Base-by-base conservation (phyloP, 2,329 filamentous ascomycete genomes). In the Pseudohalonectria lignicola region DNA sequence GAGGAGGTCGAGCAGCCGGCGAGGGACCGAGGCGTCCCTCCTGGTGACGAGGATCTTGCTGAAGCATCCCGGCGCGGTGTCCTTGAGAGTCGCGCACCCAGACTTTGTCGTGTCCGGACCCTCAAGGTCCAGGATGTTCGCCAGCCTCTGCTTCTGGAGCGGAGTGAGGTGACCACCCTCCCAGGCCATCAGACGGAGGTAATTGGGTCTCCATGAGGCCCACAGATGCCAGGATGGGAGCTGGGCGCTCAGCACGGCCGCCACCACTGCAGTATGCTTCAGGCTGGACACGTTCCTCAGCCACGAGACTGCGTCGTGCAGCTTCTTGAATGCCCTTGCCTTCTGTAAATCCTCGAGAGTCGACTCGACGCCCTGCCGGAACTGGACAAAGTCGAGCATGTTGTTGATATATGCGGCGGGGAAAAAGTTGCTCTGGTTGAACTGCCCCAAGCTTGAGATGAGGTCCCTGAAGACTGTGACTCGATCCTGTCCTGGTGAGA, bases 181-280 rank as follows among this genome's bases (percentile, higher is more conserved):
- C 45, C 45, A 47, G 13, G 37, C 32, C 28, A 39, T 43, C 23
- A 51, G 20, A n/a, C 45, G 41, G 3, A 19, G n/a, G n/a, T 43
- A 42, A 34, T 51, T 35, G 2, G 49, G 49, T 16, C 30, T 43
- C 49, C 49, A 51, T 4, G 18, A 15, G 5, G 40, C 34, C 45
- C 45, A 50, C 6, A 40, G 6, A 5, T 16, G 13, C 20, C 43
- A 39, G 5, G 44, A 17, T 2, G 47, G 45, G 2, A 51, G n/a
- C 18, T 45, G 41, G 3, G 10, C 37, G 6, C 31, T 30, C 4
- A 47, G 31, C 10, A 50, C 42, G 16, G 39, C 37, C 18, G 39
- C 34, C 4, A 43, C 45, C 4, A 44, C 37, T 42, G 74, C 19
- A 21, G 33, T 31, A 12, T 69, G 62, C 74, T 76, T 26, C 8